phyloP scores from a whole-genome alignment of 768 basidiomycete genomes.

The Hemileccinum rubropunctum region DNA sequence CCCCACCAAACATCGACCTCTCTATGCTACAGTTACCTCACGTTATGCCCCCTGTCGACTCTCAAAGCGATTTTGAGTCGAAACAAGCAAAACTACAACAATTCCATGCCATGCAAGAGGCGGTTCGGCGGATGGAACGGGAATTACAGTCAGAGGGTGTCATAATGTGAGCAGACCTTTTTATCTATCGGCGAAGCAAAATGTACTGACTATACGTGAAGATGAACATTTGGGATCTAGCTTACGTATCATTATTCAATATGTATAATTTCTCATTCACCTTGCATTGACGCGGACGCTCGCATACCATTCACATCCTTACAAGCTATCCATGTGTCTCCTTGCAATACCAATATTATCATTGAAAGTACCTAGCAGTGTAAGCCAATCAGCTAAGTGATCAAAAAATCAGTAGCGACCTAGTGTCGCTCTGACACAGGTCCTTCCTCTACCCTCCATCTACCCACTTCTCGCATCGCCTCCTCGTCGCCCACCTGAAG shows the following conservation, averaged over 20 bases:
- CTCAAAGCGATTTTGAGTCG: conserved; percentile 1
- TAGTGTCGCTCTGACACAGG: conserved; percentile 60
- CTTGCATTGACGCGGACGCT: background rate
- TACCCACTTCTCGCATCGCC: conserved; percentile 89
- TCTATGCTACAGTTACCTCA: conserved; percentile 24
- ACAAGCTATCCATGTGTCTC: background rate
- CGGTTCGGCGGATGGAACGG: conserved; percentile 30
- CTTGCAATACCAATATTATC: background rate
- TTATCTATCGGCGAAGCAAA: too few species aligned
- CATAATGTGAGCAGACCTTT: conserved; percentile 4
- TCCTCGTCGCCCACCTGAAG: conserved; percentile 70
- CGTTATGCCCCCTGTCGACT: background rate
- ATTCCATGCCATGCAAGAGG: conserved; percentile 33
- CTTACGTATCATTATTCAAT: conserved; percentile 20
- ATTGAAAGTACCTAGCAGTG: background rate
- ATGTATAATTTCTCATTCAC: conserved; percentile 7
- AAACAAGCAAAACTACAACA: conserved; percentile 19
- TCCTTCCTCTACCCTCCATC: conserved; percentile 83
- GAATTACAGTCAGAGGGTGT: conserved; percentile 29
- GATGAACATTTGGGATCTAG: conserved; percentile 2
- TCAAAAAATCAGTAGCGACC: conserved; percentile 1
- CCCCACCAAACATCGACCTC: conserved; percentile 25
- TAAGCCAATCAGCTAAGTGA: background rate
- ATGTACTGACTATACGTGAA: conserved; percentile 1
- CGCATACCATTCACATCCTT: background rate